phyloP scores from a whole-genome alignment of 192 early-diverging fungal genomes.

The Piromyces sp. region DNA sequence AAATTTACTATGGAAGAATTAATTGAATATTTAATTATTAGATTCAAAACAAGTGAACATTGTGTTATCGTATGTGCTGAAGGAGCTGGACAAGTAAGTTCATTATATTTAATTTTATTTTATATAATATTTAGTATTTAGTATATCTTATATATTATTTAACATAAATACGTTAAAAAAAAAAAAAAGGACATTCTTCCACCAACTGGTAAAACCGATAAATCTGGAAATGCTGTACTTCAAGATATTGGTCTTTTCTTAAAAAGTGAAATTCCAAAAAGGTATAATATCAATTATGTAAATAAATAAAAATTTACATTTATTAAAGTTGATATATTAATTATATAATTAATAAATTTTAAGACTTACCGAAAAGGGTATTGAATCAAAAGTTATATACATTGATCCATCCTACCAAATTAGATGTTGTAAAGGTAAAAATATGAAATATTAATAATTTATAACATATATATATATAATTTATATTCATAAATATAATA shows the following conservation, averaged over 20 bases:
- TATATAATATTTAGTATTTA: too few relatives aligned
- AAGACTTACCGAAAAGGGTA: not conserved
- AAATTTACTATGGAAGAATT: not conserved
- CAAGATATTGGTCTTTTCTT: conserved; percentile 12
- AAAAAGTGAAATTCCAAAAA: conserved; percentile 5
- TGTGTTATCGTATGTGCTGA: conserved; percentile 13
- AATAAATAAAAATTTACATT: too few relatives aligned
- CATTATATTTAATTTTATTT: too few relatives aligned
- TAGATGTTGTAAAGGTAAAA: not conserved
- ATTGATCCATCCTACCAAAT: conserved; percentile 15
- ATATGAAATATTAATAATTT: too few relatives aligned
- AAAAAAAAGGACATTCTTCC: not conserved
- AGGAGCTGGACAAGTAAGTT: conserved; percentile 9
- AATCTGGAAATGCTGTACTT: conserved; percentile 11
- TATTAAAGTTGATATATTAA: too few relatives aligned
- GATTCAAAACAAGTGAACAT: not conserved
- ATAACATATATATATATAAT: too few relatives aligned
- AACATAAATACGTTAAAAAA: too few relatives aligned
- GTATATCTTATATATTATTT: too few relatives aligned
- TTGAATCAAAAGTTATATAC: conserved; percentile 11
- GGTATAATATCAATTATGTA: too few relatives aligned
- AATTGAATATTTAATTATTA: not conserved
- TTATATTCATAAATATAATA: too few relatives aligned
- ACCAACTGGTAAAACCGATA: conserved; percentile 3
- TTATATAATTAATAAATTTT: too few relatives aligned